Base-by-base conservation (phyloP, 2,329 filamentous ascomycete genomes). In the Ophiostoma novo-ulmi region DNA sequence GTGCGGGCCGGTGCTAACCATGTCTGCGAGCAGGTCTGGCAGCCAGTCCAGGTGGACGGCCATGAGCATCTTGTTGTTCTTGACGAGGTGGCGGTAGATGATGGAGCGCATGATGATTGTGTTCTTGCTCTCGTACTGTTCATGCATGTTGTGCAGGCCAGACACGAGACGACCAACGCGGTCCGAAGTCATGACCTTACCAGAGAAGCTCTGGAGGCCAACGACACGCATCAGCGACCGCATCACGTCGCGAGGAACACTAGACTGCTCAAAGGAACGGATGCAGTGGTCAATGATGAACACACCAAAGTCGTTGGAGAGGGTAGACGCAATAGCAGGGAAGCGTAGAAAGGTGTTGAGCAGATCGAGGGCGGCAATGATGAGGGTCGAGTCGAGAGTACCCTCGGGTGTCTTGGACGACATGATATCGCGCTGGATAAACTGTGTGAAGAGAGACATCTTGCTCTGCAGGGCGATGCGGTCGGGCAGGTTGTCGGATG, bases 221-320 rank as follows among this genome's bases (percentile, higher is more conserved):
- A 97, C 83, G 6, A 96, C 85, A 73, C 93, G 90, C 83, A 97
- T 89, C 75, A 97, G 85, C 74, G 91, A 89, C 48, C 91, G 91
- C 39, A 91, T 84, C 11, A 97, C 82, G 20, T 92, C 89, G 76
- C 98, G 98, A 0, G 93, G 87, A 20, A 87, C 82, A 4, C 85
- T 82, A 3, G 83, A 78, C 72, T 94, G 89, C 75, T 91, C 87
- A 69, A 97, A 88, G 11, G 87, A 87, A 67, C 86, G 85, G 72
- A 96, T 91, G 69, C 90, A 89, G 74, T 94, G 89, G 71, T 98
- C 94, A 55, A 97, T 81, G 69, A 97, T 84, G 77, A 92, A 95
- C 20, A 87, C 79, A 69, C 88, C 89, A 52, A 97, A 97, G 38
- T 97, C 93, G 70, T 89, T 88, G 14, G 91, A 85, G 61, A 98